phyloP scores from a whole-genome alignment of 495 filamentous ascomycete genomes.

The Lepidopterella palustris region DNA sequence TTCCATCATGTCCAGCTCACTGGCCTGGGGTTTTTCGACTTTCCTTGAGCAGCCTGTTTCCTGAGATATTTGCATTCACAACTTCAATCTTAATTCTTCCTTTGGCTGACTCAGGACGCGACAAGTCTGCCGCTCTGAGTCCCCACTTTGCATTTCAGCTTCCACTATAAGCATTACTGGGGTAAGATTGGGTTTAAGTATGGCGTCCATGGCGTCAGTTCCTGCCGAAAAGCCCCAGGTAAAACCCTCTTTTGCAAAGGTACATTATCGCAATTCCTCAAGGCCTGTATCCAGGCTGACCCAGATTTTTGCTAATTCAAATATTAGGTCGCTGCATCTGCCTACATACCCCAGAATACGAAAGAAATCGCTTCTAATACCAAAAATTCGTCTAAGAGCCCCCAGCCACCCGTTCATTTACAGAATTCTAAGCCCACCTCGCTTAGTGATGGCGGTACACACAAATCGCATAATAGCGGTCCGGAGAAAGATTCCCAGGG shows the following conservation, averaged over 20 bases:
- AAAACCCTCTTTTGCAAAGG: slow-evolving; percentile 50
- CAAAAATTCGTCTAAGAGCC: slow-evolving; percentile 1
- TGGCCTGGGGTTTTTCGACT: slow-evolving; percentile 33
- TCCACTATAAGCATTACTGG: slow-evolving; percentile 17
- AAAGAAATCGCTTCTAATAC: slow-evolving; percentile 10
- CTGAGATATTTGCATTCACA: slow-evolving; percentile 24
- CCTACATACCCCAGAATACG: slow-evolving; percentile 19
- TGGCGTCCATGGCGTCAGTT: slow-evolving; percentile 25
- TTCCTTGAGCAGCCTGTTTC: slow-evolving; percentile 39
- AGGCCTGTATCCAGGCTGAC: not conserved
- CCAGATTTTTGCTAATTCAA: slow-evolving; percentile 7
- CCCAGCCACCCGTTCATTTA: slow-evolving; percentile 6
- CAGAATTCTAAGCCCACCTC: not conserved
- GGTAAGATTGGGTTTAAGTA: slow-evolving; percentile 12
- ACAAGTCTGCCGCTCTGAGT: not conserved
- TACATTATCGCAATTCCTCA: slow-evolving; percentile 30
- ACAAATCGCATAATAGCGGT: slow-evolving; percentile 6
- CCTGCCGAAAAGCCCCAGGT: slow-evolving; percentile 16
- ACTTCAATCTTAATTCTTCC: slow-evolving; percentile 26
- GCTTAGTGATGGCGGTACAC: slow-evolving; percentile 6
- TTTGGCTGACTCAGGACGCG: slow-evolving; percentile 8
- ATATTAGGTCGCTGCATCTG: slow-evolving; percentile 49
- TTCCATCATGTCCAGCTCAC: slow-evolving; percentile 36
- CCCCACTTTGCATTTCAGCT: slow-evolving; percentile 5
- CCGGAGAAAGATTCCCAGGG: slow-evolving; percentile 6